phyloP scores from a whole-genome alignment of 2,329 filamentous ascomycete genomes.

The Chaetomium olivaceum region DNA sequence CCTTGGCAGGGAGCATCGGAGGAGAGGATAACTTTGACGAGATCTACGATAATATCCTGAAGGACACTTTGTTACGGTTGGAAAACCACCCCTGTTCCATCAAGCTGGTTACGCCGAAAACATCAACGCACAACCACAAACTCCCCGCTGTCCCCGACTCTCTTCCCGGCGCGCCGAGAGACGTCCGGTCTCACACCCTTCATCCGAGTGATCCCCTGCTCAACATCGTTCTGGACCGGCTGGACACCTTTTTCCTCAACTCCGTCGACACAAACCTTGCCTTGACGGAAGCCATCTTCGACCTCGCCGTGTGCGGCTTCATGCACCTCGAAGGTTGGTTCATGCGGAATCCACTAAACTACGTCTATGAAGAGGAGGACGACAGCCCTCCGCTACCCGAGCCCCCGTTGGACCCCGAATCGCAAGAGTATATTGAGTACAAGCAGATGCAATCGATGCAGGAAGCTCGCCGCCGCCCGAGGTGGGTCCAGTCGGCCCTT shows the following conservation, averaged over 20 bases:
- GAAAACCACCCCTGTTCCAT: slow-evolving; percentile 75
- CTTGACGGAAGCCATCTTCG: slow-evolving; percentile 79
- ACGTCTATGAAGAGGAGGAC: slow-evolving; percentile 55
- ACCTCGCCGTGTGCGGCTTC: slow-evolving; percentile 80
- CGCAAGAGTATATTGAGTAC: slow-evolving; percentile 43
- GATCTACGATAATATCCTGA: slow-evolving; percentile 69
- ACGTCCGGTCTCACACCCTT: slow-evolving; percentile 62
- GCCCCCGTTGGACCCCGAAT: slow-evolving; percentile 44
- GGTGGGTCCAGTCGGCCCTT: slow-evolving; percentile 52
- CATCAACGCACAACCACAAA: slow-evolving; percentile 57
- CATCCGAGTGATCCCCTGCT: slow-evolving; percentile 63
- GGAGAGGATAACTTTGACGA: slow-evolving; percentile 70
- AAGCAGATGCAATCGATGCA: slow-evolving; percentile 51
- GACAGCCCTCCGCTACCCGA: slow-evolving; percentile 45
- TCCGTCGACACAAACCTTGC: slow-evolving; percentile 88
- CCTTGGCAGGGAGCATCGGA: slow-evolving; percentile 67
- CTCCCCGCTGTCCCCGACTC: slow-evolving; percentile 57
- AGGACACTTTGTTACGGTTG: slow-evolving; percentile 67
- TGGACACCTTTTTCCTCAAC: slow-evolving; percentile 84
- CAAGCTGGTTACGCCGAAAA: slow-evolving; percentile 63
- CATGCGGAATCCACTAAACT: slow-evolving; percentile 68
- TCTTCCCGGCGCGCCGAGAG: slow-evolving; percentile 61
- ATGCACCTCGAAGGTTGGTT: slow-evolving; percentile 91
- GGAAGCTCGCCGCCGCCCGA: slow-evolving; percentile 54
- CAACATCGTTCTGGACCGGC: slow-evolving; percentile 66